Evolutionary conservation across 306 rosid genomes (phyloP).

Genomic region (Lupinus albus): DNA sequence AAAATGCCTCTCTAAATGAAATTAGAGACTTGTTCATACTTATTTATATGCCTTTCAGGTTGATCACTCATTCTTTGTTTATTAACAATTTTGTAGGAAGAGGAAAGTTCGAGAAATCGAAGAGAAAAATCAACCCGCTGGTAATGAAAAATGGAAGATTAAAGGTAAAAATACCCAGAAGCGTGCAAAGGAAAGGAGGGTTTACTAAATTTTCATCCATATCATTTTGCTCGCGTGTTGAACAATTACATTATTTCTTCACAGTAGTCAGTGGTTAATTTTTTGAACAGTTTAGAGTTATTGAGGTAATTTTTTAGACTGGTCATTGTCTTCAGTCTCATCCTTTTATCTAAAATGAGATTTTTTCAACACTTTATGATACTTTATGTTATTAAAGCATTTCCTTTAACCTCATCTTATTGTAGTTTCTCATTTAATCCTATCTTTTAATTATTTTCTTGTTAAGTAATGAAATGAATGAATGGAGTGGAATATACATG

Average conservation of each 20-base stretch:
- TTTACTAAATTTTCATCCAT: constrained; percentile 18
- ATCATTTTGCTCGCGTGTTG: background rate
- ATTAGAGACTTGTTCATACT: constrained; percentile 1
- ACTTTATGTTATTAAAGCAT: background rate
- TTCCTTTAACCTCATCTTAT: too few species aligned
- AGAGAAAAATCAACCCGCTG: constrained; percentile 64
- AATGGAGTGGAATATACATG: too few species aligned
- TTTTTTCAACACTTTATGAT: too few species aligned
- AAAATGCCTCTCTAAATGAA: background rate
- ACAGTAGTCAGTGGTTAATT: background rate
- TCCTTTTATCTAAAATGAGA: too few species aligned
- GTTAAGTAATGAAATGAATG: too few species aligned
- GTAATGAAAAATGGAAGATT: constrained; percentile 82
- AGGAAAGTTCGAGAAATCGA: constrained; percentile 82
- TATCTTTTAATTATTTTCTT: too few species aligned
- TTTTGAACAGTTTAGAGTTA: background rate
- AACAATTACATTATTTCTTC: background rate
- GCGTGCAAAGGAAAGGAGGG: constrained; percentile 76
- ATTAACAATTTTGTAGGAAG: constrained; percentile 51
- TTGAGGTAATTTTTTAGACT: background rate
- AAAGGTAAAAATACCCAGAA: constrained; percentile 55
- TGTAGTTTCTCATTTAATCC: too few species aligned
- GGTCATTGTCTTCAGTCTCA: background rate
- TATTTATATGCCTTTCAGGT: background rate
- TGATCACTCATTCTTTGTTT: constrained; percentile 22